Evolutionary conservation across 1,284 basidiomycete species (phyloP).

Genomic region (Pseudomicrostroma phylloplanum): DNA sequence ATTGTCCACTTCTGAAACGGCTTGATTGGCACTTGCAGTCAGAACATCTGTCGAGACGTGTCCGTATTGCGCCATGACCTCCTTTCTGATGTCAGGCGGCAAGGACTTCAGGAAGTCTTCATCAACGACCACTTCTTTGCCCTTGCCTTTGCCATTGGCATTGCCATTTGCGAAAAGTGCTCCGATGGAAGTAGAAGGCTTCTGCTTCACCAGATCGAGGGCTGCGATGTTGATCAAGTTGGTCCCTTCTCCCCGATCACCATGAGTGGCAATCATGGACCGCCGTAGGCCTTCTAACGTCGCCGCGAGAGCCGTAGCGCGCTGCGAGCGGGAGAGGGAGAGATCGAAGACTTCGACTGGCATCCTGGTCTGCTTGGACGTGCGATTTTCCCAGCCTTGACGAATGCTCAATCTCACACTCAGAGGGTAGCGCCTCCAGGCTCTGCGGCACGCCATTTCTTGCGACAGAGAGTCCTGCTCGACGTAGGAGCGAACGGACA

Average conservation of each 20-base stretch:
- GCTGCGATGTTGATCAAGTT: conserved; percentile 43
- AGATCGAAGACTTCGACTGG: conserved; percentile 39
- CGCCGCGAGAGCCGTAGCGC: conserved; percentile 20
- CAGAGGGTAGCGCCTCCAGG: conserved; percentile 37
- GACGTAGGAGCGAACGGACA: conserved; percentile 3
- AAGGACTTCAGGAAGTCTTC: conserved; percentile 21
- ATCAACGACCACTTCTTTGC: conserved; percentile 15
- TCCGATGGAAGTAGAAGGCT: conserved; percentile 23
- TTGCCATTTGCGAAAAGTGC: conserved; percentile 19
- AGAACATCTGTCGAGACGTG: conserved; percentile 6
- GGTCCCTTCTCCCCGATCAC: conserved; percentile 25
- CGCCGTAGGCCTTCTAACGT: conserved; percentile 5
- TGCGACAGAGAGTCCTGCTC: background rate
- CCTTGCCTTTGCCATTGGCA: background rate
- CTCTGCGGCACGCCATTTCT: background rate
- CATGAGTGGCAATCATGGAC: background rate
- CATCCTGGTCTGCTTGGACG: conserved; percentile 32
- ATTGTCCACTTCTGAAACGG: background rate
- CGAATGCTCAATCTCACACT: conserved; percentile 29
- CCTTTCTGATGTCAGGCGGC: conserved; percentile 24
- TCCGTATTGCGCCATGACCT: conserved; percentile 31
- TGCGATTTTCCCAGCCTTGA: conserved; percentile 23
- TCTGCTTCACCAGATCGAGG: conserved; percentile 24
- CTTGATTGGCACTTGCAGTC: background rate
- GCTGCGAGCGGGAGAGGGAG: conserved; percentile 9